Conservation (phyloP, 2,329 filamentous ascomycete genomes). For the Camillea tinctor region DNA sequence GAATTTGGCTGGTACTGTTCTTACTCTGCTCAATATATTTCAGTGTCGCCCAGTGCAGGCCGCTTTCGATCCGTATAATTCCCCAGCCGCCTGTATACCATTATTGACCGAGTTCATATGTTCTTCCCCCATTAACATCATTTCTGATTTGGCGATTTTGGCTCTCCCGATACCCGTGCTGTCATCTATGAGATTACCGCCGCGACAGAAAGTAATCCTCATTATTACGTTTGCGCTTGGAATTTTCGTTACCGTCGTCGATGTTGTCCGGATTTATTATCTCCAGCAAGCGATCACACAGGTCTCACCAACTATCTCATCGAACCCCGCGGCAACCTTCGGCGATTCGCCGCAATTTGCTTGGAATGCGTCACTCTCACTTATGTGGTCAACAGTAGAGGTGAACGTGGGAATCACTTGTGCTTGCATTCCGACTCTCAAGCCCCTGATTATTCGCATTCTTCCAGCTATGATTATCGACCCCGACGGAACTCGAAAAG, state of each 20-base stretch:
- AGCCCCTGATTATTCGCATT: conserved; percentile 72
- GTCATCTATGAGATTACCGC: conserved; percentile 80
- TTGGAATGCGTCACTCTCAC: conserved; percentile 78
- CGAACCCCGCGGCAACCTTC: conserved; percentile 44
- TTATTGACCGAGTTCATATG: conserved; percentile 63
- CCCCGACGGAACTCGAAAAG: conserved; percentile 42
- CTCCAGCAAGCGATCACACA: conserved; percentile 68
- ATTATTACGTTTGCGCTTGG: conserved; percentile 84
- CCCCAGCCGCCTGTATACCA: conserved; percentile 49
- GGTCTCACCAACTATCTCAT: conserved; percentile 37
- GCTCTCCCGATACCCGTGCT: conserved; percentile 86
- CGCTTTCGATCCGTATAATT: conserved; percentile 53
- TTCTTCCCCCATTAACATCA: conserved; percentile 86
- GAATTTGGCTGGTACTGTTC: conserved; percentile 71
- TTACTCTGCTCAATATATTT: conserved; percentile 85
- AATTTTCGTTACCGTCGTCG: conserved; percentile 82
- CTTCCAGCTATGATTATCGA: conserved; percentile 57
- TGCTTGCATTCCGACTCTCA: conserved; percentile 88
- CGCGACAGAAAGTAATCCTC: conserved; percentile 83
- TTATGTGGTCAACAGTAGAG: conserved; percentile 94
- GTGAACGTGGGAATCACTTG: conserved; percentile 89
- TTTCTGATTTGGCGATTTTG: conserved; percentile 85
- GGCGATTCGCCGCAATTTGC: conserved; percentile 54
- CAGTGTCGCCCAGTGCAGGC: conserved; percentile 77
- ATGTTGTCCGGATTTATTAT: conserved; percentile 87